Percentiles rank a stretch among this genome's conserved stretches.
Evolutionary conservation across 2,329 filamentous ascomycete species (phyloP).

Genomic region (Aspergillus sp.): DNA sequence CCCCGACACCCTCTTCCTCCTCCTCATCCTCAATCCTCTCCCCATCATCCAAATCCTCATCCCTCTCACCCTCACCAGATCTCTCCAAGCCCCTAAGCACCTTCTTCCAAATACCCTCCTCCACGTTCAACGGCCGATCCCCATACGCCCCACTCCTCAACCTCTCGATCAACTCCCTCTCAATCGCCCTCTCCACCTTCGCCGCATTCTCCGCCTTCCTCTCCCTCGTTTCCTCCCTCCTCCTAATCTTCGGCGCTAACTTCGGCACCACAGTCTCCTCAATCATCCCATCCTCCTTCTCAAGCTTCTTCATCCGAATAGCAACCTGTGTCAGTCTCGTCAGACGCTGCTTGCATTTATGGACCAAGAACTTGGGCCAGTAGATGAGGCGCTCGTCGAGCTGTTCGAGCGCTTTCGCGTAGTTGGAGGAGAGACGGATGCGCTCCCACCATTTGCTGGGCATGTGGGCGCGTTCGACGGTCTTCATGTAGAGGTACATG

Average conservation of each 20-base stretch:
- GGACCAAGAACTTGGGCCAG: constrained; percentile 86
- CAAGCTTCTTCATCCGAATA: constrained; percentile 67
- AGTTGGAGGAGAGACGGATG: constrained; percentile 84
- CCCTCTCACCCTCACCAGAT: constrained; percentile 71
- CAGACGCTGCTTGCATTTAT: constrained; percentile 94
- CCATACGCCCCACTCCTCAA: constrained; percentile 90
- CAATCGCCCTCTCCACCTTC: constrained; percentile 92
- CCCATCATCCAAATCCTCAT: constrained; percentile 83
- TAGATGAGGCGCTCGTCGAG: constrained; percentile 82
- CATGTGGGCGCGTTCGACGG: constrained; percentile 78
- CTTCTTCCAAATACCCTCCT: constrained; percentile 94
- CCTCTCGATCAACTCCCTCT: constrained; percentile 87
- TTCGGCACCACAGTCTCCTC: constrained; percentile 85
- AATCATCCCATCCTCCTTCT: constrained; percentile 79
- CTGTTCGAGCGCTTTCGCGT: constrained; percentile 78
- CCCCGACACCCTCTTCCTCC: constrained; percentile 60
- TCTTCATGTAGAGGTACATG: constrained; percentile 96
- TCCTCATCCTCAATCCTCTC: constrained; percentile 72
- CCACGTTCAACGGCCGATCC: constrained; percentile 88
- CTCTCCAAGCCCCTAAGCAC: constrained; percentile 85
- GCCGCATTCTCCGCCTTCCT: constrained; percentile 73
- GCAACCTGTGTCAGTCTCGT: constrained; percentile 88
- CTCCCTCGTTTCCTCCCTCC: constrained; percentile 68
- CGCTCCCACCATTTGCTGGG: constrained; percentile 92
- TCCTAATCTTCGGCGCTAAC: constrained; percentile 80